Conservation (phyloP, 495 filamentous ascomycete species). For the Talaromyces adpressus region DNA sequence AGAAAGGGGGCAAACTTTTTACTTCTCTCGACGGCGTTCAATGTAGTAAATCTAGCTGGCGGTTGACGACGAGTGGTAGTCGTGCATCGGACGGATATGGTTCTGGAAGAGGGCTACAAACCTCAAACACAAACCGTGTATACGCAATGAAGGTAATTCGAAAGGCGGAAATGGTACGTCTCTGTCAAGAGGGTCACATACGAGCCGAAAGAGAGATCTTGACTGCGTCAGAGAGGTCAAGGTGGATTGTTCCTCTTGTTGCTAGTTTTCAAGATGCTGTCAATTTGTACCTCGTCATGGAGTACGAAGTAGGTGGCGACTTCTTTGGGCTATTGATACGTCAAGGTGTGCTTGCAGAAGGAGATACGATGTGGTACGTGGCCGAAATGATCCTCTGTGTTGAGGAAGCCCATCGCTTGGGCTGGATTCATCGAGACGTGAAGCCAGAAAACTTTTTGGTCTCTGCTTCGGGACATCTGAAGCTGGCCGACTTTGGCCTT, state of each 20-base stretch:
- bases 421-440: slow-evolving; percentile 90
- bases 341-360: slow-evolving; percentile 70
- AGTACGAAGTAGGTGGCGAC: slow-evolving; percentile 94
- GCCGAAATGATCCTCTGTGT: slow-evolving; percentile 95
- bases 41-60: not conserved
- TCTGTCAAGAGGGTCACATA: slow-evolving; percentile 86
- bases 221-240: slow-evolving; percentile 71
- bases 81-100: not conserved
- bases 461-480: slow-evolving; percentile 78
- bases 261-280: slow-evolving; percentile 80
- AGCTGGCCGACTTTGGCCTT: slow-evolving; percentile 92
- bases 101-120: slow-evolving; percentile 19
- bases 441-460: slow-evolving; percentile 97
- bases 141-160: slow-evolving; percentile 97
- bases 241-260: slow-evolving; percentile 84
- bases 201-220: slow-evolving; percentile 89
- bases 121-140: slow-evolving; percentile 42
- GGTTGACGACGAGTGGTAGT: not conserved
- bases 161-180: slow-evolving; percentile 83
- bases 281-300: slow-evolving; percentile 89
- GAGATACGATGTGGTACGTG: slow-evolving; percentile 74
- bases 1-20: not conserved
- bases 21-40: not conserved
- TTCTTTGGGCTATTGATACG: slow-evolving; percentile 82
- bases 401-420: slow-evolving; percentile 80